Base-by-base conservation (phyloP, 176 grass and related monocot species). In the Cenchrus fungigraminus region DNA sequence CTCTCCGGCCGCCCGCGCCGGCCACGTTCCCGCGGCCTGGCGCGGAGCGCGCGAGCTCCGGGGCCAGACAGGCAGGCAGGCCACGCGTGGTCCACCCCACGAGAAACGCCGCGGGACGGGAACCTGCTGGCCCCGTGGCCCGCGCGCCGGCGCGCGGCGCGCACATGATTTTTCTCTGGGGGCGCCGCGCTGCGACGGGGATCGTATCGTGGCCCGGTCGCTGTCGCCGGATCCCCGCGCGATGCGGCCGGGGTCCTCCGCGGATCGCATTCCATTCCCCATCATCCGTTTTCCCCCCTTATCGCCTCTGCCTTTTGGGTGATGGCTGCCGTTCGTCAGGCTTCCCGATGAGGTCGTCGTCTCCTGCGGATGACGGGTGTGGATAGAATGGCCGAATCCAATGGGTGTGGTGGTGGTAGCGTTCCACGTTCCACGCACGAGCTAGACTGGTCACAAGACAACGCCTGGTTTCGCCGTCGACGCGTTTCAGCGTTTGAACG, bases 21-120 rank as follows among this genome's bases (percentile, higher is more conserved):
- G 56, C 87, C 87, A 89, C 82, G 87, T 89, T 85, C 68, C 85
- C 65, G 52, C 71, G 70, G 40, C 49, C 59, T 44, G 76, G 54
- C 78, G 22, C 22, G 57, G 14, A 7, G 40, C 59, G 59, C 22
- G 58, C 20, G 14, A 4, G 57, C 1, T 6, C 55, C 16, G 56
- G 17, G 6, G 50, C 46, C 29, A 12, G 65, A 5, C 9, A 55
- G 70, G 19, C 6, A 65, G 85, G 66, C 6, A 65, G 85, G 66
- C 69, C 61, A 57, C 54, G 44, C 69, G 53, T 71, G 77, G 87
- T 71, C 88, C 84, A 86, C 79, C 40, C 54, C 0, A 8, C 5
- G 5, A 17, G 55, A 59, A 49, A 17, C 61, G 8, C 47, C 12
- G 15, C 31, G n/a, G 55, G 47, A 0, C 31, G 4, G 80, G 56